These are phyloP conservation scores for Crucihimalaya himalaica DNA, from an alignment of 345 rosid species.

Conservation along the genomic window DNA sequence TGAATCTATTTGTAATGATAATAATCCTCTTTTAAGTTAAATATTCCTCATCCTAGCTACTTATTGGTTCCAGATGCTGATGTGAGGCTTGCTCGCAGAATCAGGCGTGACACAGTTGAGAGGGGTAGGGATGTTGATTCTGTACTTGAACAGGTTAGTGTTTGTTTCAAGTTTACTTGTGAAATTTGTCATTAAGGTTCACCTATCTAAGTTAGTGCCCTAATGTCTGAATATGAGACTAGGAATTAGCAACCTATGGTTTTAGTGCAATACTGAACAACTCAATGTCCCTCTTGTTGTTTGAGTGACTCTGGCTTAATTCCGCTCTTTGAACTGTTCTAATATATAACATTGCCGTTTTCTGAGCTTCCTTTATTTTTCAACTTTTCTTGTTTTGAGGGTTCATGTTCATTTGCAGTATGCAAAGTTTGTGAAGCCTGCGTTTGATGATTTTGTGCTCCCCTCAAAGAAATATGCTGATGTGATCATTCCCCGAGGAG, in stretches of 20 bases:
- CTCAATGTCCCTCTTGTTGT: neutral
- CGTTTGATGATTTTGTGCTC: conserved; percentile 96
- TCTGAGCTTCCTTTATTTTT: conserved; percentile 15
- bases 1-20: neutral
- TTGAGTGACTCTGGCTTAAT: neutral
- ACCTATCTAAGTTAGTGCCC: conserved; percentile 9
- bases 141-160: conserved; percentile 93
- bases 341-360: neutral
- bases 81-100: conserved; percentile 99
- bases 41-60: conserved; percentile 32
- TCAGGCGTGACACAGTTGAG: conserved; percentile 94
- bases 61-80: conserved; percentile 81
- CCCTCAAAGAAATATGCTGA: conserved; percentile 97
- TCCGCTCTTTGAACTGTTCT: neutral
- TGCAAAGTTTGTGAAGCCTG: conserved; percentile 97
- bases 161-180: conserved; percentile 19
- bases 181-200: neutral
- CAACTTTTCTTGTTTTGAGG: conserved; percentile 9
- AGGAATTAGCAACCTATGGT: neutral
- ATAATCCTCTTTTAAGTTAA: neutral
- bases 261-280: conserved; percentile 4
- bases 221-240: neutral
- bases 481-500: conserved; percentile 92
- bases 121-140: conserved; percentile 94
- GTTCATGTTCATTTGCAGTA: conserved; percentile 59